These are phyloP conservation scores for Trypanosoma caninum DNA, from an alignment of 208 protist species.

Conservation along the genomic window DNA sequence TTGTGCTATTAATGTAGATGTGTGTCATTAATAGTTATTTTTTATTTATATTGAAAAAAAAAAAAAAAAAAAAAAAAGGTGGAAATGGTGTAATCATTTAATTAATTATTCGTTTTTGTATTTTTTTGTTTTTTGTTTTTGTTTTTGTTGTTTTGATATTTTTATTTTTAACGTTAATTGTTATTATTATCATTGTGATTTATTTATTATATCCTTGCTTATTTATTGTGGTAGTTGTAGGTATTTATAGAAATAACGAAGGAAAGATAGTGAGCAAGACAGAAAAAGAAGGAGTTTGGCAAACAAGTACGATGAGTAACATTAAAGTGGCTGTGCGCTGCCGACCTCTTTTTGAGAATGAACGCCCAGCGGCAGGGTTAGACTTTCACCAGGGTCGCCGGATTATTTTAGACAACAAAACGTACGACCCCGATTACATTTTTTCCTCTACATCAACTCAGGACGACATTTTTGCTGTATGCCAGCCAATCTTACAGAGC, in stretches of 20 bases:
- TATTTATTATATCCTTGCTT: conserved; percentile 3
- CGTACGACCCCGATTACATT: conserved; percentile 88
- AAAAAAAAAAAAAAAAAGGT: too few species aligned
- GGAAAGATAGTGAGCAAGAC: not conserved
- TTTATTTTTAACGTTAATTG: not conserved
- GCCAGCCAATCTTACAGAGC: conserved; percentile 80
- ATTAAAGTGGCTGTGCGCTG: conserved; percentile 88
- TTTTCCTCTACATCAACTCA: conserved; percentile 68
- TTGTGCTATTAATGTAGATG: not conserved
- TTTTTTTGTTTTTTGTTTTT: conserved; percentile 2
- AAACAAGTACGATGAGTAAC: conserved; percentile 53
- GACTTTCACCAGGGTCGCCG: conserved; percentile 71
- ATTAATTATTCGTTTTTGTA: too few species aligned
- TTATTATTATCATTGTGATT: conserved; percentile 17
- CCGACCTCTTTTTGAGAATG: conserved; percentile 76
- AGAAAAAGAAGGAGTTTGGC: not conserved
- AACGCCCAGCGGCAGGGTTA: conserved; percentile 65
- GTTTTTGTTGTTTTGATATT: not conserved
- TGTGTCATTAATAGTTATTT: not conserved
- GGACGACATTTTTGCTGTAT: conserved; percentile 82
- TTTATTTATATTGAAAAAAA: not conserved
- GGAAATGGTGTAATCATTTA: too few species aligned
- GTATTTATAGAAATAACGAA: not conserved
- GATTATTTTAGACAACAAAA: conserved; percentile 85
- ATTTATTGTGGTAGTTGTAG: too few species aligned